Conservation (phyloP, 208 protist species). For the Trypanosoma cruzi region DNA sequence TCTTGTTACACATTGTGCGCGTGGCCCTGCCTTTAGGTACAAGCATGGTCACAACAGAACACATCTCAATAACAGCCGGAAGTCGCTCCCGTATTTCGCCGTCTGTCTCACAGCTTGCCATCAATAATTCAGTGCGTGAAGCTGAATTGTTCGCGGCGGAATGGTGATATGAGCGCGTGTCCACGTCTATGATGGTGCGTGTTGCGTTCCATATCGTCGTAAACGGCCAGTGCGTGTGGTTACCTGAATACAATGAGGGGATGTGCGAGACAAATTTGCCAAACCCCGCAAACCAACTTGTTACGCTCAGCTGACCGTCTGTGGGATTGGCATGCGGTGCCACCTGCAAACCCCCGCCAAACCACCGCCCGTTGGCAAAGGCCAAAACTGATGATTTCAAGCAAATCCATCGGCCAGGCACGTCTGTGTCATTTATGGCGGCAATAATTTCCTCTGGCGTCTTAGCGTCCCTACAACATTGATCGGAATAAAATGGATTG, state of each 20-base stretch:
- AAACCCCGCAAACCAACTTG: slow-evolving; percentile 68
- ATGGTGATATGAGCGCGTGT: not conserved
- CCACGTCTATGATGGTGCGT: slow-evolving; percentile 67
- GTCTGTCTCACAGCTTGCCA: slow-evolving; percentile 56
- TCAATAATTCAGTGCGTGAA: slow-evolving; percentile 5
- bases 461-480: not conserved
- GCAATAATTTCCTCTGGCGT: slow-evolving; percentile 21
- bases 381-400: slow-evolving; percentile 69
- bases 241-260: slow-evolving; percentile 66
- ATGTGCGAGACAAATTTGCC: slow-evolving; percentile 47
- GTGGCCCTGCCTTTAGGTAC: slow-evolving; percentile 12
- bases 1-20: not conserved
- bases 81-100: slow-evolving; percentile 69
- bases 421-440: slow-evolving; percentile 8
- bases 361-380: slow-evolving; percentile 85
- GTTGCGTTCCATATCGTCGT: slow-evolving; percentile 71
- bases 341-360: slow-evolving; percentile 79
- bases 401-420: slow-evolving; percentile 48
- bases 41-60: slow-evolving; percentile 53
- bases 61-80: slow-evolving; percentile 75
- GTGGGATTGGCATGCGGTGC: slow-evolving; percentile 74
- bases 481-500: slow-evolving; percentile 28
- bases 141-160: not conserved
- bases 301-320: slow-evolving; percentile 70
- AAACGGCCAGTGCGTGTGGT: slow-evolving; percentile 59